A percentile compares a stretch with the other conserved stretches of the same genome.
phyloP scores from a whole-genome alignment of 805 yeast genomes.

The Kodamaea restingae region DNA sequence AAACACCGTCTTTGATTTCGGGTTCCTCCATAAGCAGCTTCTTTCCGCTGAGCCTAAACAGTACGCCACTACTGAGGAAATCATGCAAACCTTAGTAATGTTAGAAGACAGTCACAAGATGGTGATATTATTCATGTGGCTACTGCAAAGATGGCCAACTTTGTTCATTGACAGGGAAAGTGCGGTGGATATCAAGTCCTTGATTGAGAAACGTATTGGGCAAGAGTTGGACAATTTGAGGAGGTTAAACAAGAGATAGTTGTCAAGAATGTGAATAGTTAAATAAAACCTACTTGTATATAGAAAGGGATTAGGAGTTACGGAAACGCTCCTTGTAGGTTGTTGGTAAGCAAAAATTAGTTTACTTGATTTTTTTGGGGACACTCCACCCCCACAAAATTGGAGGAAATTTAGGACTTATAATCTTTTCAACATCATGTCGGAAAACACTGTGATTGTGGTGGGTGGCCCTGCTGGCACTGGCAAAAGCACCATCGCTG shows the following conservation, averaged over 20 bases:
- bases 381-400: slow-evolving; percentile 3
- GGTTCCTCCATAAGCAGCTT: slow-evolving; percentile 26
- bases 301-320: too few species aligned
- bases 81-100: slow-evolving; percentile 20
- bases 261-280: neutral
- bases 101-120: slow-evolving; percentile 68
- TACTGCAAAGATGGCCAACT: slow-evolving; percentile 81
- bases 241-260: slow-evolving; percentile 15
- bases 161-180: slow-evolving; percentile 72
- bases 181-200: slow-evolving; percentile 62
- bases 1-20: slow-evolving; percentile 52
- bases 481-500: slow-evolving; percentile 83
- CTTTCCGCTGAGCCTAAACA: slow-evolving; percentile 19
- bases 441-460: slow-evolving; percentile 39
- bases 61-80: slow-evolving; percentile 17
- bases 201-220: slow-evolving; percentile 61
- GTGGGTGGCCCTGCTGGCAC: slow-evolving; percentile 97
- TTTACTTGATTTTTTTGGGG: neutral
- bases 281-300: too few species aligned
- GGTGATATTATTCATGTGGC: slow-evolving; percentile 74
- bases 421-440: neutral
- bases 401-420: slow-evolving; percentile 5
- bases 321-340: too few species aligned
- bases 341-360: too few species aligned
- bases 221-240: slow-evolving; percentile 40